A percentile compares a stretch with the other conserved stretches of the same genome.
These are phyloP conservation scores for Chaetomium strumarium DNA, from an alignment of 2,329 filamentous ascomycete genomes.

Conservation along the genomic window DNA sequence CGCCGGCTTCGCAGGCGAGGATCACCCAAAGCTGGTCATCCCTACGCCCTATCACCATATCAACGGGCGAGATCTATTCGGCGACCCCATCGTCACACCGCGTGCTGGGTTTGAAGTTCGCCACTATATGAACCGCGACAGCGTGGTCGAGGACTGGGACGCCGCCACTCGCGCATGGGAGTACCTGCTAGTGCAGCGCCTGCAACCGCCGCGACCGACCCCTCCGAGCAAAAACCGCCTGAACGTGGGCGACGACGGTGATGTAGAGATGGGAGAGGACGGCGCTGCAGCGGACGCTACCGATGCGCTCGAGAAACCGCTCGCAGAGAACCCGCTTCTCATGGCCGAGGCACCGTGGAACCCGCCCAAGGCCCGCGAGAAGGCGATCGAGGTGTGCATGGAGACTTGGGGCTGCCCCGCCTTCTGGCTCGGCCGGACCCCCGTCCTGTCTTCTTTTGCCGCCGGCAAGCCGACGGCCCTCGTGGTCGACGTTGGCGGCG, in stretches of 20 bases:
- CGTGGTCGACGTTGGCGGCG: conserved; percentile 85
- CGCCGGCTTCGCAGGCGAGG: conserved; percentile 95
- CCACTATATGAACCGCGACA: conserved; percentile 87
- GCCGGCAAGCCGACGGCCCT: conserved; percentile 89
- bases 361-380: conserved; percentile 77
- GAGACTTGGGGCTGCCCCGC: conserved; percentile 94
- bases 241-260: conserved; percentile 57
- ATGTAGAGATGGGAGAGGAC: conserved; percentile 52
- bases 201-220: conserved; percentile 70
- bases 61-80: conserved; percentile 62
- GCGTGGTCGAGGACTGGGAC: conserved; percentile 95
- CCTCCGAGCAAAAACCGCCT: conserved; percentile 70
- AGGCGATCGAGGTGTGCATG: conserved; percentile 93
- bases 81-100: conserved; percentile 84
- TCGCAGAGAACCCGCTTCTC: conserved; percentile 84
- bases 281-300: conserved; percentile 30
- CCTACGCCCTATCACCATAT: conserved; percentile 79
- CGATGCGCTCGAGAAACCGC: conserved; percentile 60
- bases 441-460: conserved; percentile 85
- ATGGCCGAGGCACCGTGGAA: conserved; percentile 97
- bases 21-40: conserved; percentile 88
- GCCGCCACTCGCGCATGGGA: conserved; percentile 86
- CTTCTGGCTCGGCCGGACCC: conserved; percentile 86
- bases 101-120: conserved; percentile 71
- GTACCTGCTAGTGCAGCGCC: conserved; percentile 78